A percentile compares a stretch with the other conserved stretches of the same genome.
phyloP scores from a whole-genome alignment of 108 stramenopile species.

The Hondaea fermentalgiana region DNA sequence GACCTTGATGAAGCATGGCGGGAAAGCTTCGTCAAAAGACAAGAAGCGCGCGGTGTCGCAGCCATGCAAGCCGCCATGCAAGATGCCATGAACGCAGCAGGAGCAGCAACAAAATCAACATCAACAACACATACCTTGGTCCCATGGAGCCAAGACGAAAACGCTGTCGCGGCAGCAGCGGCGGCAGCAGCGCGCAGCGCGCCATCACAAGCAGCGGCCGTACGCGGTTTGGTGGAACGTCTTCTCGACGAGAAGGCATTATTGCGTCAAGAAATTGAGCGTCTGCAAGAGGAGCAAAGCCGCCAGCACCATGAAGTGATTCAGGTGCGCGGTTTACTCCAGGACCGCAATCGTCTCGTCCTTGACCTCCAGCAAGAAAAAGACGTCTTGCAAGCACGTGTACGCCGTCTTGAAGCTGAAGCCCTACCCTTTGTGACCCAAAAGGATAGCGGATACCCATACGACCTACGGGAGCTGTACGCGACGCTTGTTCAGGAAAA shows the following conservation, averaged over 20 bases:
- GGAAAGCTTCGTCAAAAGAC: not conserved
- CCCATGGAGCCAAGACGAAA: too few species aligned
- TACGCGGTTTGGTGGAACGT: not conserved
- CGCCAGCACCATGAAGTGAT: not conserved
- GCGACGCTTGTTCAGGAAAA: not conserved
- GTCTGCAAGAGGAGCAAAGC: not conserved
- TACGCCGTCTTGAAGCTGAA: not conserved
- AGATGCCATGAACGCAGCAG: not conserved
- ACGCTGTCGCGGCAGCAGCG: too few species aligned
- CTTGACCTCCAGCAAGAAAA: not conserved
- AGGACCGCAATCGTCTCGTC: not conserved
- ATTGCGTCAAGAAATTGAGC: not conserved
- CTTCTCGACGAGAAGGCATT: not conserved
- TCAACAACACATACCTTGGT: too few species aligned
- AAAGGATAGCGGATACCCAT: not conserved
- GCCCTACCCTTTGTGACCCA: not conserved
- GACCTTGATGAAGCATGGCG: not conserved
- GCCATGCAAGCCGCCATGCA: not conserved
- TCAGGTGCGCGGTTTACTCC: not conserved
- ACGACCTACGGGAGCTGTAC: not conserved
- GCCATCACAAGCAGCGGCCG: not conserved
- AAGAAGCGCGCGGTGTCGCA: not conserved
- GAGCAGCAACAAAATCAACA: too few species aligned
- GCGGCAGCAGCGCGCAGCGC: not conserved
- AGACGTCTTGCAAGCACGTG: not conserved